These are phyloP conservation scores for Aristolochia contorta DNA, from an alignment of 164 flowering plant species.

Conservation along the genomic window DNA sequence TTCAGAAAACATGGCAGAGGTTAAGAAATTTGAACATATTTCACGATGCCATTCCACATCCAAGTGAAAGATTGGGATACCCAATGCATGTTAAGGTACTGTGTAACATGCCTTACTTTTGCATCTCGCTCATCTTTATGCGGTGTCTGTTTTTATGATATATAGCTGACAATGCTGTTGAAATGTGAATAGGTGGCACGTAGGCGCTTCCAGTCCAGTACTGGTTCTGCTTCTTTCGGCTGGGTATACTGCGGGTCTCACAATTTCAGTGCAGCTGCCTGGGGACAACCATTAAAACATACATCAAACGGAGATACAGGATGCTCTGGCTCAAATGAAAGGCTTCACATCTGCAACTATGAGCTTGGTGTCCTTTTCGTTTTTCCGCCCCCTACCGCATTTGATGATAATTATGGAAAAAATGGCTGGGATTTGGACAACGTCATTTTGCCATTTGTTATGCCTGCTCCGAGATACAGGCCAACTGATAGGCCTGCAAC, in stretches of 20 bases:
- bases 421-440: constrained; percentile 40
- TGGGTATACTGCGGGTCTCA: constrained; percentile 97
- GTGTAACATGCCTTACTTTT: not conserved
- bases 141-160: not conserved
- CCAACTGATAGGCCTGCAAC: constrained; percentile 66
- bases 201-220: constrained; percentile 57
- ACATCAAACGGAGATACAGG: constrained; percentile 13
- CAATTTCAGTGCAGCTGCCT: constrained; percentile 92
- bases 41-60: constrained; percentile 75
- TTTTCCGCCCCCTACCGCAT: constrained; percentile 43
- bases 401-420: not conserved
- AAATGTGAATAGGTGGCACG: constrained; percentile 54
- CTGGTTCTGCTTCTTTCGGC: constrained; percentile 48
- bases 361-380: constrained; percentile 77
- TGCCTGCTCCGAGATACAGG: constrained; percentile 73
- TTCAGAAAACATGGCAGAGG: constrained; percentile 84
- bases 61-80: constrained; percentile 47
- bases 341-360: constrained; percentile 72
- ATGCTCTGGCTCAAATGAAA: constrained; percentile 18
- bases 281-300: constrained; percentile 52
- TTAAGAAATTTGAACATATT: constrained; percentile 43
- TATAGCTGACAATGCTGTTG: not conserved
- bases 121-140: not conserved
- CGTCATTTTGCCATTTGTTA: constrained; percentile 57
- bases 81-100: constrained; percentile 87